These are phyloP conservation scores for Teratosphaeriaceae sp. DNA, from an alignment of 2,329 filamentous ascomycete genomes.

Conservation along the genomic window DNA sequence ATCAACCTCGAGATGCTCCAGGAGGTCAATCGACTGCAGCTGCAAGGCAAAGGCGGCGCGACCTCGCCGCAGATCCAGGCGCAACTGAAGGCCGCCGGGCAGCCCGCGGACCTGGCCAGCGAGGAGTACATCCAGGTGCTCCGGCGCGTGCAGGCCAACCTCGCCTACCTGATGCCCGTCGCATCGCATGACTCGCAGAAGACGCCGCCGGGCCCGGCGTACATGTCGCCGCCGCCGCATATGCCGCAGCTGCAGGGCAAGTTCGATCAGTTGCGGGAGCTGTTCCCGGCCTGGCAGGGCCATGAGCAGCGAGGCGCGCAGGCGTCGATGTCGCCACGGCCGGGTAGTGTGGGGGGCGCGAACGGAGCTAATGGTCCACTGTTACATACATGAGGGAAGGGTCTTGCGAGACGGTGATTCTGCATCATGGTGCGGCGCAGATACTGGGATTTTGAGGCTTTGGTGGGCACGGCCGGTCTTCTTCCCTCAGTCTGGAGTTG, in stretches of 20 bases:
- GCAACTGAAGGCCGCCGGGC: constrained; percentile 28
- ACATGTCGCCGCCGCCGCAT: constrained; percentile 62
- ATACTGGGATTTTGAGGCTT: no score
- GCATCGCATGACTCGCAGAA: constrained; percentile 51
- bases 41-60: constrained; percentile 37
- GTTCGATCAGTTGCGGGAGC: constrained; percentile 37
- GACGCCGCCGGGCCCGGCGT: constrained; percentile 60
- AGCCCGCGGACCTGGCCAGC: constrained; percentile 35
- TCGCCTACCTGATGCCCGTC: constrained; percentile 73
- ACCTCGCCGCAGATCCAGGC: constrained; percentile 25
- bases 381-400: background rate
- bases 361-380: background rate
- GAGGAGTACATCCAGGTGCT: constrained; percentile 57
- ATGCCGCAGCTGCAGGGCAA: constrained; percentile 34
- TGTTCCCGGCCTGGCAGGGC: constrained; percentile 41
- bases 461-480: no score
- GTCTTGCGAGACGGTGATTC: no score
- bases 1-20: constrained; percentile 68
- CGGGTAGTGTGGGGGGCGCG: background rate
- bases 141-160: constrained; percentile 76
- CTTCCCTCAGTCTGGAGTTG: no score
- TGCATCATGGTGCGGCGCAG: no score
- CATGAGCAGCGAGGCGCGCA: background rate
- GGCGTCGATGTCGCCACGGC: background rate
- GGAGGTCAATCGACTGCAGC: constrained; percentile 54